phyloP scores from a whole-genome alignment of 2,329 filamentous ascomycete genomes.

The Aureobasidium namibiae region DNA sequence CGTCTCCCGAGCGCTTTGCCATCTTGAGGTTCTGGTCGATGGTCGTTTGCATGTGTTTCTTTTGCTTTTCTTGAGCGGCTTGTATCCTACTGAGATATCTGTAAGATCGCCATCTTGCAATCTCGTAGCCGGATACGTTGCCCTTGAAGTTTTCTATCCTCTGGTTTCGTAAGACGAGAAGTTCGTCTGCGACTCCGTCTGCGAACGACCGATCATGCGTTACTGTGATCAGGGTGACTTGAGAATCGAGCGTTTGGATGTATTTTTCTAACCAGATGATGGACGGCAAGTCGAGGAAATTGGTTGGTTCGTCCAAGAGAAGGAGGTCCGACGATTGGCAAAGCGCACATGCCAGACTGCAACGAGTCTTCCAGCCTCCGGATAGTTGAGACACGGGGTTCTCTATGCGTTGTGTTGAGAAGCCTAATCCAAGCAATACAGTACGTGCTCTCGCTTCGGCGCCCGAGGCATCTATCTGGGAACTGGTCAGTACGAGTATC shows the following conservation, averaged over 20 bases:
- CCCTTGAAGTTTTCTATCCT: slow-evolving; percentile 66
- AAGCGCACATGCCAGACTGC: slow-evolving; percentile 45
- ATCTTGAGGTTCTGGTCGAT: slow-evolving; percentile 67
- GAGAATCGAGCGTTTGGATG: slow-evolving; percentile 46
- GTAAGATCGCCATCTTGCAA: slow-evolving; percentile 49
- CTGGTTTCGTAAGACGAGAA: slow-evolving; percentile 67
- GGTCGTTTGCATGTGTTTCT: slow-evolving; percentile 69
- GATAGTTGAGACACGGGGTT: slow-evolving; percentile 59
- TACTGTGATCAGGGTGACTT: slow-evolving; percentile 62
- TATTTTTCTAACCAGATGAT: slow-evolving; percentile 80
- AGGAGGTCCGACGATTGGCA: slow-evolving; percentile 69
- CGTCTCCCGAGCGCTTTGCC: slow-evolving; percentile 69
- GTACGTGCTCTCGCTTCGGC: slow-evolving; percentile 55
- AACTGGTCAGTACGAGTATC: not conserved
- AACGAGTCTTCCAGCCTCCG: slow-evolving; percentile 49
- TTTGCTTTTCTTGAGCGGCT: slow-evolving; percentile 73
- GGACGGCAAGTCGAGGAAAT: slow-evolving; percentile 73
- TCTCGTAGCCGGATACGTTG: slow-evolving; percentile 63
- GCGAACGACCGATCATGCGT: slow-evolving; percentile 81
- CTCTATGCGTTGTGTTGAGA: slow-evolving; percentile 53
- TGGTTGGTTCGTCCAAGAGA: slow-evolving; percentile 80
- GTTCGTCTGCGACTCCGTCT: slow-evolving; percentile 64
- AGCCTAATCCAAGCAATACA: slow-evolving; percentile 63
- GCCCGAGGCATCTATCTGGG: slow-evolving; percentile 16
- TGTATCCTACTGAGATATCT: slow-evolving; percentile 63